These are phyloP conservation scores for Tripterygium wilfordii DNA, from an alignment of 177 flowering plant species.

Conservation along the genomic window DNA sequence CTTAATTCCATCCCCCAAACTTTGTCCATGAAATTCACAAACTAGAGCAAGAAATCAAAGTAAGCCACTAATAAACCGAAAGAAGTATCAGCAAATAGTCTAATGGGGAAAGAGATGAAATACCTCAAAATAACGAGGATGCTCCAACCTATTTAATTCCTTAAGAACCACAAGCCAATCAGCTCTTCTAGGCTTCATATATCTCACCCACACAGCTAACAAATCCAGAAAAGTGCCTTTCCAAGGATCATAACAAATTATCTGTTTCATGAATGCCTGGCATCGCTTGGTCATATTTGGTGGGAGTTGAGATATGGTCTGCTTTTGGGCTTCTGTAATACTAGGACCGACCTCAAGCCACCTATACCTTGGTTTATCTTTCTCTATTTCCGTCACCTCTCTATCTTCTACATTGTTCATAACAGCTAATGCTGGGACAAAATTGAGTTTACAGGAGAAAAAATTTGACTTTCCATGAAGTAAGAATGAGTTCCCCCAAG, in stretches of 20 bases:
- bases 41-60: no score
- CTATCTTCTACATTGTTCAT: slow-evolving; percentile 9
- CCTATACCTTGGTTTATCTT: slow-evolving; percentile 33
- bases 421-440: neutral
- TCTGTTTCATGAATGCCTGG: slow-evolving; percentile 63
- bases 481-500: neutral
- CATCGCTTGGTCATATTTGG: slow-evolving; percentile 65
- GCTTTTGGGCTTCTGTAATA: slow-evolving; percentile 45
- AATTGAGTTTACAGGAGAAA: neutral
- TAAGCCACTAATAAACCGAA: no score
- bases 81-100: no score
- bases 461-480: neutral
- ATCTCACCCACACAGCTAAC: slow-evolving; percentile 65
- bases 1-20: no score
- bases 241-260: slow-evolving; percentile 50
- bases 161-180: slow-evolving; percentile 85
- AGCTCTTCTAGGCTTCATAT: slow-evolving; percentile 76
- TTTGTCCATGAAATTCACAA: no score
- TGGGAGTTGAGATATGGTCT: slow-evolving; percentile 52
- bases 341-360: slow-evolving; percentile 50
- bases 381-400: slow-evolving; percentile 6
- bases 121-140: slow-evolving; percentile 63
- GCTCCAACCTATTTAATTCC: slow-evolving; percentile 44
- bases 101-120: no score
- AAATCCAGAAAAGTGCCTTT: slow-evolving; percentile 33